Evolutionary conservation across 805 yeast genomes (phyloP), one percentile per base, ranked within the genome.

Genomic region (Jamesozyma rosinii): DNA sequence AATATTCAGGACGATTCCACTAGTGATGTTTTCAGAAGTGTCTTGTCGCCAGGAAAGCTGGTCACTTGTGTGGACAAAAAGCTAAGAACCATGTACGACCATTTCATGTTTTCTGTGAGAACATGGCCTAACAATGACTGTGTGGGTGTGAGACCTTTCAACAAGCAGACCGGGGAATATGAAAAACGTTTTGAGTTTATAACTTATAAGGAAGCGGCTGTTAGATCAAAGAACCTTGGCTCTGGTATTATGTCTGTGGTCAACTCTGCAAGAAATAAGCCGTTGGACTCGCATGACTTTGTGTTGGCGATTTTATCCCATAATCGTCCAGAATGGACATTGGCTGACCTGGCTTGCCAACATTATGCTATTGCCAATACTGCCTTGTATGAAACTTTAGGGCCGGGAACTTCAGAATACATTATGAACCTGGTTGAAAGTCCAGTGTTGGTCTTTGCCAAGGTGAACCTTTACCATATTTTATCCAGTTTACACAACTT

Each of bases 281-380:
- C 57, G 46, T 57, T 58, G n/a, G 46, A 53, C n/a, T 35, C 49
- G 0, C 57, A 61, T 21, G 59, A 66, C 32, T 80, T 78, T 51
- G 64, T 79, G 32, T 71, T 80, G 37, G 67, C 82, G 1, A 52
- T 81, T 17, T 74, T 75, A 57, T 71, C 82, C 20, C 67, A 70
- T 17, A 81, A 81, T 57, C 67, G 77, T 39, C 67, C 74, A 8
- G 85, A 83, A 61, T 83, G 92, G 92, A 68, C 72, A 27, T 57
- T 82, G 17, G 61, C 83, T 24, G 92, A 83, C 62, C 59, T 82
- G 52, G 88, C 87, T 0, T 76, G 83, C 53, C 72, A 70, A 36
- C 70, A 77, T 6, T 80, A 75, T 64, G 71, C 72, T 59, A 71
- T 68, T 34, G 59, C 75, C n/a, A 69, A 71, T 45, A 76, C 79